Evolutionary conservation across 257 asterid species (phyloP), one percentile per base, ranked within the genome.

Genomic region (Penstemon davidsonii): DNA sequence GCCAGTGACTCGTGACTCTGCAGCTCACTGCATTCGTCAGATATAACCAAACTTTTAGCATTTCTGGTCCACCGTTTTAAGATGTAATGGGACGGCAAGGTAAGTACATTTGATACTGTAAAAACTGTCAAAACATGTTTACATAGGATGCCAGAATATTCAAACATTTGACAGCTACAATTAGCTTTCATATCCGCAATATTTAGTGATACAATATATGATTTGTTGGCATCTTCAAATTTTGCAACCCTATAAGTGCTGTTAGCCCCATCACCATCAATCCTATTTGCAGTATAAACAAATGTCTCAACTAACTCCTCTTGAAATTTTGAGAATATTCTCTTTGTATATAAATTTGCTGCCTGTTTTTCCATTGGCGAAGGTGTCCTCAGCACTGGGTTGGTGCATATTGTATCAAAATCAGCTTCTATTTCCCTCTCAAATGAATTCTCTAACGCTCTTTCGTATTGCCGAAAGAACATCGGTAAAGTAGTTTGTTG

Each of bases 301-400:
- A 92, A 92, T 45, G 98, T 92, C 80, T 92, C 97, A 12, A 92
- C 98, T 66, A 92, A 73, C 79, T 92, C 98, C 59, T 90, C 93
- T 75, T 90, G 98, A 81, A 92, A 92, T 72, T 82, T 85, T 40
- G 85, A 78, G 80, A 92, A 92, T 46, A 88, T 76, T 78, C 72
- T 86, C 83, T 85, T 86, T 5, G 98, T 90, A 67, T 90, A 92
- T 46, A 83, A 67, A 73, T 50, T 79, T 55, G 95, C 93, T 55
- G 97, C 95, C 79, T 92, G 96, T 69, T 88, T 82, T 64, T 92
- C 98, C 98, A 92, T 92, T 8, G 98, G 98, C 8, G 98, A 92
- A 36, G 96, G 98, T 39, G 98, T 90, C 82, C 79, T 85, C 68
- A 88, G 86, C 73, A 81, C 71, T n/a, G 93, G 92, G 13, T 87